Evolutionary conservation across 305 asterid species (phyloP), one percentile per base, ranked within the genome.

Genomic region (Coffea humblotiana): DNA sequence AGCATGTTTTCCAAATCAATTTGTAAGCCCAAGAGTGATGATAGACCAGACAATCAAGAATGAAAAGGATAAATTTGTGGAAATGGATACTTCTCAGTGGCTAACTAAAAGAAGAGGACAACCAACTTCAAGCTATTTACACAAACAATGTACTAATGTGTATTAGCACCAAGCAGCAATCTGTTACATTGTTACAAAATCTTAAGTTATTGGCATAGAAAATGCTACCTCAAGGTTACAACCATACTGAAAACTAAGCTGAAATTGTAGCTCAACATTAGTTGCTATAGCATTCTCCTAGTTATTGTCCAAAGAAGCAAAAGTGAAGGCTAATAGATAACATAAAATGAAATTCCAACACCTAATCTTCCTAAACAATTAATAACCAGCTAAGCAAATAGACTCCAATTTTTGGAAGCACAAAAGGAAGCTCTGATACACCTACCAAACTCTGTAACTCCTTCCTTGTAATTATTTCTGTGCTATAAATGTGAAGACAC

Each of bases 401-500:
- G 6, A 54, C 16, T 1, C 51, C 71, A 69, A 60, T n/a, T 61
- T 25, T 27, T 11, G 9, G n/a, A 76, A 77, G 71, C 58, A 67
- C 43, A 71, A 56, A 73, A 69, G 37, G 56, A 6, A n/a, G 54
- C 12, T 29, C 6, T 9, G 11, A 77, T 35, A 72, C 71, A 77
- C 90, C 40, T 92, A 97, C 99, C 99, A 97, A 84, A 85, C 94
- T 86, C 88, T 86, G 94, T 78, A 97, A 85, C 82, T 97, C 99
- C 83, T 93, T 90, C 83, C 95, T 95, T 43, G 97, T 94, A 78
- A 97, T 97, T 86, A 93, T 94, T 88, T 97, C 99, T 81, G 96
- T 90, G 86, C 98, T 97, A 90, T 91, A 97, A 80, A 97, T 92
- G 89, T 94, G 94, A 85, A 97, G 98, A 85, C 99, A 97, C 84